Percentiles rank a stretch among this genome's conserved stretches.
phyloP scores from a whole-genome alignment of 2,329 filamentous ascomycete species.

The Botrytis porri region DNA sequence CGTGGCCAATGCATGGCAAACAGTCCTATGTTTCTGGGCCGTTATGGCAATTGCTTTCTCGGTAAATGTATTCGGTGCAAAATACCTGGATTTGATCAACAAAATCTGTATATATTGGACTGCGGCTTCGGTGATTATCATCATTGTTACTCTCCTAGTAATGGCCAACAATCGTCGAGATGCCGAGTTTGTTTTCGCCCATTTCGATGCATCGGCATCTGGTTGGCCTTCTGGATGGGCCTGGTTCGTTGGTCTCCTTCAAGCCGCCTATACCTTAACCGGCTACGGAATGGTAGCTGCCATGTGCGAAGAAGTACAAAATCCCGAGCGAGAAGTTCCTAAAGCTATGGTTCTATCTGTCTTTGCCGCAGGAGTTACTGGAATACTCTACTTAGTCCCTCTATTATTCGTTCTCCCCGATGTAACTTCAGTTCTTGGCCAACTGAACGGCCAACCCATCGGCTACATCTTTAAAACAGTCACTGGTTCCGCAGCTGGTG shows the following conservation, averaged over 20 bases:
- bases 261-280: conserved; percentile 51
- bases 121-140: conserved; percentile 61
- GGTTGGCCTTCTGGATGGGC: conserved; percentile 70
- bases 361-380: conserved; percentile 62
- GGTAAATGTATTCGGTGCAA: conserved; percentile 63
- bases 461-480: conserved; percentile 72
- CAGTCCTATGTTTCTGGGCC: conserved; percentile 68
- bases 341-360: conserved; percentile 70
- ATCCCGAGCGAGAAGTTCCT: conserved; percentile 65
- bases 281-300: conserved; percentile 50
- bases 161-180: conserved; percentile 55
- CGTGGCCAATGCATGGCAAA: conserved; percentile 66
- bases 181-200: conserved; percentile 63
- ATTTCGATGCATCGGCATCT: conserved; percentile 63
- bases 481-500: conserved; percentile 57
- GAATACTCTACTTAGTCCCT: conserved; percentile 66
- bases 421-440: conserved; percentile 58
- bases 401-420: conserved; percentile 74
- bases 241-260: conserved; percentile 68
- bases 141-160: conserved; percentile 58
- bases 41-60: conserved; percentile 63
- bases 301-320: conserved; percentile 72
- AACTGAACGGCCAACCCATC: conserved; percentile 72
- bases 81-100: conserved; percentile 64
- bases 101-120: conserved; percentile 75